A percentile compares a stretch with the other conserved stretches of the same genome.
Evolutionary conservation across 1,139 yeast genomes (phyloP).

Genomic region (Entelexis paramagnoliae): DNA sequence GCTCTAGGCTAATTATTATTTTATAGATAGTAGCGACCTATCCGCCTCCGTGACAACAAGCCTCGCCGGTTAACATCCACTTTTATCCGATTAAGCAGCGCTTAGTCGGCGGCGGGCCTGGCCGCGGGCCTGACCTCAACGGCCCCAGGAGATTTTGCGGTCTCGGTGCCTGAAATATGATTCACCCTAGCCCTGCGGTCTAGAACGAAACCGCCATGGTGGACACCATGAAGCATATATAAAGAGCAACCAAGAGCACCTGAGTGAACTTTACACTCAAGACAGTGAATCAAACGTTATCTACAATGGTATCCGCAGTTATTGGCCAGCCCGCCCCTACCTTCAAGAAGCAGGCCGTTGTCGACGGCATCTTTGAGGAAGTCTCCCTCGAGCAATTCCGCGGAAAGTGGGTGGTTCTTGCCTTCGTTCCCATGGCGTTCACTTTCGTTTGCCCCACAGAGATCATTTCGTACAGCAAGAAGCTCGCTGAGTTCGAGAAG

Average conservation of each 20-base stretch:
- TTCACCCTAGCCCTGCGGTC: background rate
- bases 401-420: constrained; percentile 96
- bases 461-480: constrained; percentile 96
- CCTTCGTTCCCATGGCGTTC: constrained; percentile 97
- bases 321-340: constrained; percentile 55
- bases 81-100: background rate
- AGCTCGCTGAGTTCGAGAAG: constrained; percentile 77
- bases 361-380: constrained; percentile 92
- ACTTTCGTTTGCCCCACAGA: constrained; percentile 99
- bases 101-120: background rate
- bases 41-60: too few species aligned
- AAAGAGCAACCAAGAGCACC: background rate
- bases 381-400: constrained; percentile 86
- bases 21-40: too few species aligned
- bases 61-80: too few species aligned
- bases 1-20: too few species aligned
- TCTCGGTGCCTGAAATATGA: background rate
- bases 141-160: background rate
- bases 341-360: constrained; percentile 93
- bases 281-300: background rate
- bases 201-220: background rate
- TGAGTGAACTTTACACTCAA: background rate
- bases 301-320: constrained; percentile 16
- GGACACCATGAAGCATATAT: background rate
- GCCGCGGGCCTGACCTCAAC: background rate